Base-by-base conservation (phyloP, 805 yeast genomes). In the Teunomyces kruisii region DNA sequence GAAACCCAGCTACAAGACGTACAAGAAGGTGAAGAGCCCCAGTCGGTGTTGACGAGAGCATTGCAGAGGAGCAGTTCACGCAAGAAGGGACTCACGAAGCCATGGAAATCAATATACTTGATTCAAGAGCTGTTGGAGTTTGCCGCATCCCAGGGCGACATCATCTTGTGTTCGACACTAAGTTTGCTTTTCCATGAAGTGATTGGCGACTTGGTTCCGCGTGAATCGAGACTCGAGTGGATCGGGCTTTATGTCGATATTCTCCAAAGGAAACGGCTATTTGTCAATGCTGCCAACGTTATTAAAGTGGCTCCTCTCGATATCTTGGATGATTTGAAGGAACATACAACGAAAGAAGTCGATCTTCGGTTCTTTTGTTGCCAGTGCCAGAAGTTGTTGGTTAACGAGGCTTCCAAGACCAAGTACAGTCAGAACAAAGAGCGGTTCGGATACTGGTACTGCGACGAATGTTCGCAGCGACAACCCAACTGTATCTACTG, bases 401-500 rank as follows among this genome's bases (percentile, higher is more conserved):
- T 78, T 8, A 85, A 86, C 61, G 90, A 84, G 50, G 53, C 56
- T 5, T 69, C 81, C 3, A 81, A 80, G 54, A 46, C 48, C 14
- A 30, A 30, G 15, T 14, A 13, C 19, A 46, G 46, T 12, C 56
- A 55, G 9, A 45, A 48, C 9, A 47, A 48, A 29, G 59, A 54
- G 16, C 62, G 61, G 29, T 79, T 81, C 55, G 96, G 95, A 1
- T 83, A 76, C 54, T 90, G 96, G 96, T 87, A 84, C 61, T 91
- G 97, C 66, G 88, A 82, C 43, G 74, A 72, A 16, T 91, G 97
- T 61, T 66, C 74, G 9, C 69, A 65, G 41, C 68, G 70, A 12
- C 82, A 81, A 48, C 83, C 81, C 47, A 76, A 81, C n/a, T 91
- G 97, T 63, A 74, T 83, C 22, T 79, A 83, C 49, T 91, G 97